A percentile compares a stretch with the other conserved stretches of the same genome.
phyloP scores from a whole-genome alignment of 768 basidiomycete genomes.

The Lentinula detonsa region DNA sequence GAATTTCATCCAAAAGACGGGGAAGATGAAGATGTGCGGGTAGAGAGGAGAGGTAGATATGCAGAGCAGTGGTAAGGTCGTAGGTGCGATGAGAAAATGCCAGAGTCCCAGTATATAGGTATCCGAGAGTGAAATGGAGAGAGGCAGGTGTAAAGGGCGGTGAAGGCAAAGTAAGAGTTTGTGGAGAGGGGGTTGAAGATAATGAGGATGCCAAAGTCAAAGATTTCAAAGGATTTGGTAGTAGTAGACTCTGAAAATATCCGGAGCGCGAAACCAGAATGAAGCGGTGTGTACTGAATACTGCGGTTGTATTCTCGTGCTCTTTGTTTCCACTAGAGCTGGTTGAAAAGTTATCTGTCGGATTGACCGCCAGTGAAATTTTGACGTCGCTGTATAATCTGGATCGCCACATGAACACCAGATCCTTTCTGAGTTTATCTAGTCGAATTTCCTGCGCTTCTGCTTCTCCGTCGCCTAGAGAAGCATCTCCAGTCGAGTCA shows the following conservation, averaged over 20 bases:
- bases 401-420: slow-evolving; percentile 76
- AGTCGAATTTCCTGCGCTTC: slow-evolving; percentile 39
- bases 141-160: slow-evolving; percentile 95
- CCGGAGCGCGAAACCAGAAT: slow-evolving; percentile 84
- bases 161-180: slow-evolving; percentile 70
- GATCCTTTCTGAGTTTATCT: slow-evolving; percentile 58
- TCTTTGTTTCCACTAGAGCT: slow-evolving; percentile 23
- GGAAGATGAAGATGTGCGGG: slow-evolving; percentile 62
- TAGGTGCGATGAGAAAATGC: slow-evolving; percentile 89
- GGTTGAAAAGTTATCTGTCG: slow-evolving; percentile 14
- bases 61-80: slow-evolving; percentile 88
- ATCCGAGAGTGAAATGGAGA: slow-evolving; percentile 90
- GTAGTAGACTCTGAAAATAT: slow-evolving; percentile 64
- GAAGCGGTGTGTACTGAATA: slow-evolving; percentile 92
- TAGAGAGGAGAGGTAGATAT: slow-evolving; percentile 76
- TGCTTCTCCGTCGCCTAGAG: slow-evolving; percentile 35
- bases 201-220: slow-evolving; percentile 34
- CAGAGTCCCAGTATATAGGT: slow-evolving; percentile 92
- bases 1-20: slow-evolving; percentile 71
- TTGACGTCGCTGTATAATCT: slow-evolving; percentile 76
- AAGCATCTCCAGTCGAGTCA: slow-evolving; percentile 40
- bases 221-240: slow-evolving; percentile 33
- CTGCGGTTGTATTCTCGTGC: slow-evolving; percentile 67
- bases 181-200: slow-evolving; percentile 23
- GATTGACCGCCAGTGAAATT: slow-evolving; percentile 69